Base-by-base conservation (phyloP, 495 filamentous ascomycete genomes). In the Penicillium riverlandense region DNA sequence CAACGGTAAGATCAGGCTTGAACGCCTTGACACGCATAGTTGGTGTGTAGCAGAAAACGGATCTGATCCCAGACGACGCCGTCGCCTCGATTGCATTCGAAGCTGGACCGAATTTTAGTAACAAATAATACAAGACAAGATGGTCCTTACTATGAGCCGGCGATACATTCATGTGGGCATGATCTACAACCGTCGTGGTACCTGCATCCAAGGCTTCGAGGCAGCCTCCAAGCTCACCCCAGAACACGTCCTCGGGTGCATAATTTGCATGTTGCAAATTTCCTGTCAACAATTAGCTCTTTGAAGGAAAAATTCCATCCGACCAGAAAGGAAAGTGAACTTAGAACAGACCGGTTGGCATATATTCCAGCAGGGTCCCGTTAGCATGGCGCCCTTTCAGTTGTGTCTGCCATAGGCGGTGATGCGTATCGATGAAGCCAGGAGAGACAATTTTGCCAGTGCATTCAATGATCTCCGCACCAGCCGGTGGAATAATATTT, bases 361-460 rank as follows among this genome's bases (percentile, higher is more conserved):
- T 50, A 42, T 75, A 77, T 28, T 74, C 59, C 11, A 68, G 13
- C 6, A 77, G 41, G 11, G 57, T 43, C 4, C 69, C 41, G 48
- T 78, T 55, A 0, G 63, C 58, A 51, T 65, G 61, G 12, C 58
- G 46, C 0, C 63, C 62, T 41, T 66, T 75, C 11, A 76, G 48
- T 38, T 62, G 67, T 1, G 77, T 77, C 56, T 81, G 76, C 75
- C 74, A 83, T 8, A 76, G 57, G 61, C 82, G 77, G 22, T 74
- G 70, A 47, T 81, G 78, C 0, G 78, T 81, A 47, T 80, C 75
- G 34, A 81, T 57, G 54, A 82, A 81, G 0, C 78, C 78, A 2
- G 79, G 77, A 1, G 68, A 69, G 28, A 82, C 59, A 29, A 82
- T 77, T 55, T 77, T 78, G 47, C 66, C 61, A 0, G 63, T 73